Base-by-base conservation (phyloP, 208 protist genomes). In the Wallacemonas sp. region DNA sequence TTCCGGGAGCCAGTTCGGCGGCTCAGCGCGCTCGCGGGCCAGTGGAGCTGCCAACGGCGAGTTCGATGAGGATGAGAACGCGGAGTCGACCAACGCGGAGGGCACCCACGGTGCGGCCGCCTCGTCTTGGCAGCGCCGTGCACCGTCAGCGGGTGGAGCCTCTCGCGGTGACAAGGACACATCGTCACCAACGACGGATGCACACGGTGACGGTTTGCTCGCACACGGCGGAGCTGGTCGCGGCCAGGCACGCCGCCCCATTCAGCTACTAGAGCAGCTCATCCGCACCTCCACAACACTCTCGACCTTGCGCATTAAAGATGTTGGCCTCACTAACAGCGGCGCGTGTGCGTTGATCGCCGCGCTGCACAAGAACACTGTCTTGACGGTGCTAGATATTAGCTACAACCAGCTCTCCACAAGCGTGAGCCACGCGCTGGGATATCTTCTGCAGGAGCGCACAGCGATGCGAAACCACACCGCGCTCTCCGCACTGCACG, bases 251-350 rank as follows among this genome's bases (percentile, higher is more conserved):
- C 68, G 60, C 2, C 78, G 77, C 19, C 85, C 88, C 11, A 79
- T 94, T 47, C 75, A 86, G 49, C 71, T 93, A 2, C 70, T 94
- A 27, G 70, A 77, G 38, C 75, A 91, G 67, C 70, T 95, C 12
- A 66, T 94, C 26, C 66, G 72, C 24, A 80, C 66, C 1, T 84
- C 75, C 11, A 69, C 70, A 19, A 75, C 82, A 1, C 70, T 97
- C 14, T 77, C 72, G 11, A 77, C 76, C 15, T 67, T 95, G 27
- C 69, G 76, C 38, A 72, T 97, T 15, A 74, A 75, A 6, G 76
- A 88, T 17, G 77, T 88, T 9, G 68, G 67, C 15, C 64, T 97
- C 5, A 80, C 63, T 1, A 79, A 77, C 54, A 27, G 28, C 27
- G 81, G 72, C 27, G 86, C 87, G 0, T 62, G 87, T 1, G 62